Evolutionary conservation across 73 alveolate genomes (phyloP), one percentile per base, ranked within the genome.

Genomic region (Blepharisma japonicum): DNA sequence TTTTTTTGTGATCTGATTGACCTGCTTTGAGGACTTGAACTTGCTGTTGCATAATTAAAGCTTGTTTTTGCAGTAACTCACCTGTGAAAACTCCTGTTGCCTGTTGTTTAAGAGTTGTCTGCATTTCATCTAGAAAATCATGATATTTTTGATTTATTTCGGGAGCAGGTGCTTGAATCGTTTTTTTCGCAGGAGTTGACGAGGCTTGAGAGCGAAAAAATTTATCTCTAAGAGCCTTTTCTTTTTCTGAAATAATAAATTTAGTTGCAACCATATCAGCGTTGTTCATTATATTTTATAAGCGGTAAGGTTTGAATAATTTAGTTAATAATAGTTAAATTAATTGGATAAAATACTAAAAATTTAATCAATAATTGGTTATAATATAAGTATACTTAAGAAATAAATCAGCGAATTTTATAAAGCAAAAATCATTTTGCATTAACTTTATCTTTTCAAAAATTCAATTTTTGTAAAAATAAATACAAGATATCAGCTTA

Each of bases 81-180:
- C 68, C 72, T 11, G 94, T 89, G 6, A 86, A 48, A 6, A 55
- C 79, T 18, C 48, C 7, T 47, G 50, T 45, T 7, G 48, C 21
- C 6, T 71, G 48, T 4, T 88, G 71, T 42, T 76, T 47, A 56
- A 82, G 23, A 51, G 84, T 81, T 42, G 81, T 77, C 53, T 78
- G 71, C 92, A 85, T 85, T 38, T 85, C 92, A 71, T 85, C 92
- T 7, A 85, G 42, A 49, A 81, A 85, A 25, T 61, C 74, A 9
- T 18, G 74, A 32, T 32, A 32, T 32, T 32, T 32, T 32, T 32
- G 42, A 32, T 32, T 32, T 18, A 61, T 39, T 61, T 20, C 74
- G 4, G 74, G 47, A 9, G 46, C 18, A 14, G 74, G 14, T 20
- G 2, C 4, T n/a, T n/a, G 74, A n/a, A 14, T 61, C 23, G 74